phyloP scores from a whole-genome alignment of 2,329 filamentous ascomycete species.

The Venturia effusa region DNA sequence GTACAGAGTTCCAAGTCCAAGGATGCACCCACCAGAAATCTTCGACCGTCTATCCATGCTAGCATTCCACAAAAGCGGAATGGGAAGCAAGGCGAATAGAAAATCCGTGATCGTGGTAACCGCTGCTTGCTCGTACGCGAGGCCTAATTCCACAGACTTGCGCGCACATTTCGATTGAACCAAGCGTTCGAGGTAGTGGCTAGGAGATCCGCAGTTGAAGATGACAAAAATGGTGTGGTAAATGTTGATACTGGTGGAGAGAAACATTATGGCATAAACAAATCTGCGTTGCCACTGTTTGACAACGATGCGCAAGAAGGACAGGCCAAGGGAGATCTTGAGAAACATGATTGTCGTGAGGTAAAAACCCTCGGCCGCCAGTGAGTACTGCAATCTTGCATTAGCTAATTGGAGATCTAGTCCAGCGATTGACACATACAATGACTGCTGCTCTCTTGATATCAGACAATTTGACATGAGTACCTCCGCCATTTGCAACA shows the following conservation, averaged over 20 bases:
- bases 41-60: constrained; percentile 32
- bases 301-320: constrained; percentile 34
- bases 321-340: constrained; percentile 35
- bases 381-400: constrained; percentile 10
- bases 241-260: constrained; percentile 23
- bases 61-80: constrained; percentile 29
- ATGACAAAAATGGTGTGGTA: constrained; percentile 21
- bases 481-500: constrained; percentile 9
- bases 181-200: constrained; percentile 5
- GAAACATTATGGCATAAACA: constrained; percentile 18
- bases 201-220: constrained; percentile 22
- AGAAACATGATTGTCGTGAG: constrained; percentile 28
- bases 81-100: constrained; percentile 29
- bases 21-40: constrained; percentile 28
- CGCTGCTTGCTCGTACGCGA: constrained; percentile 16
- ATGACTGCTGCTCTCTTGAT: background rate
- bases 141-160: constrained; percentile 3
- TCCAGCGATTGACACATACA: background rate
- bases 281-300: constrained; percentile 26
- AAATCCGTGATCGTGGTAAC: constrained; percentile 28
- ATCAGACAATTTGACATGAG: background rate
- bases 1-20: constrained; percentile 28
- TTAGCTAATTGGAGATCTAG: background rate
- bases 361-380: constrained; percentile 28
- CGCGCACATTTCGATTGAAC: constrained; percentile 10